A percentile compares a stretch with the other conserved stretches of the same genome.
Conservation (phyloP, 169 alveolate genomes). For the Eimeria praecox region DNA sequence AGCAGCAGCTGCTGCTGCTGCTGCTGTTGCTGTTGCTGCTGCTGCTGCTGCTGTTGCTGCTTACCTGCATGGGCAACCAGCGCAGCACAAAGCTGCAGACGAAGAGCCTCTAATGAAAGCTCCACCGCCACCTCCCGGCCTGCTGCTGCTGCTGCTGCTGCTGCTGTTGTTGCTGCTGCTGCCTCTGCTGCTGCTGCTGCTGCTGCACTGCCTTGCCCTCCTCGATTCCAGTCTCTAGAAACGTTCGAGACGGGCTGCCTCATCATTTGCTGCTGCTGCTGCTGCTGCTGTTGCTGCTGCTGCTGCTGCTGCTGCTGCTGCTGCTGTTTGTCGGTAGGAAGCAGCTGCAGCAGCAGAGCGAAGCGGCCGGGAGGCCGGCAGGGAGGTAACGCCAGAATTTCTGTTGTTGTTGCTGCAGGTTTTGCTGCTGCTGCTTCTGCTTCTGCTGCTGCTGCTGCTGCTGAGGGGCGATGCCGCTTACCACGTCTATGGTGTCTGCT, state of each 20-base stretch:
- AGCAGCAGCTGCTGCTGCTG: background rate
- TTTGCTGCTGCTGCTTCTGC: constrained; percentile 33
- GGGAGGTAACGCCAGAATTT: constrained; percentile 42
- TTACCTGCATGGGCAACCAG: constrained; percentile 48
- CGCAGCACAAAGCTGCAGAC: constrained; percentile 46
- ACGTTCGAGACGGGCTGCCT: background rate
- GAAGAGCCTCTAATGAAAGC: background rate
- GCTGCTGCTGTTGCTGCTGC: constrained; percentile 19
- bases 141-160: constrained; percentile 60
- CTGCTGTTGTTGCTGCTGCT: constrained; percentile 20
- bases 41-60: constrained; percentile 23
- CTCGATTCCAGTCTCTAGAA: background rate
- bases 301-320: constrained; percentile 65
- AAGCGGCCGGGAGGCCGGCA: constrained; percentile 68
- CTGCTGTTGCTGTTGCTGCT: background rate
- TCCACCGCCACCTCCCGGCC: background rate
- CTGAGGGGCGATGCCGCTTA: background rate
- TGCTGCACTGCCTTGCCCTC: background rate
- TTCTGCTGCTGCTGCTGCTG: constrained; percentile 63
- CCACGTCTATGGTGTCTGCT: background rate
- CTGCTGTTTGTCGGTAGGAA: background rate
- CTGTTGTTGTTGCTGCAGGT: constrained; percentile 30
- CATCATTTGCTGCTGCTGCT: background rate
- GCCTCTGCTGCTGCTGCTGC: constrained; percentile 36
- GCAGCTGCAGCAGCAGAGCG: constrained; percentile 66